Conservation (phyloP, 2,329 filamentous ascomycete species). For the Neopestalotiopsis rosae region DNA sequence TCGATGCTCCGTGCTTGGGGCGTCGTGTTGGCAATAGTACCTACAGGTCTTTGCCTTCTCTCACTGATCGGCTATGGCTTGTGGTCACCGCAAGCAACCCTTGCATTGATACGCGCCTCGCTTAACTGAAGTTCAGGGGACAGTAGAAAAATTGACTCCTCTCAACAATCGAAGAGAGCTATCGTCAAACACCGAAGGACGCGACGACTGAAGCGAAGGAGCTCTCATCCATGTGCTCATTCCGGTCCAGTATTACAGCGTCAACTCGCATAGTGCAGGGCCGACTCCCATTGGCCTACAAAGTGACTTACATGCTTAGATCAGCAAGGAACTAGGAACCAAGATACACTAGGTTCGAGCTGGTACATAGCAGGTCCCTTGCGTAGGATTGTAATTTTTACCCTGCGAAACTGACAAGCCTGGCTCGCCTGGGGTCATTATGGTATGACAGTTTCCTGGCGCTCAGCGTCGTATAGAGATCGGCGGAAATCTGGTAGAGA, state of each 20-base stretch:
- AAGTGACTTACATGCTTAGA: neutral
- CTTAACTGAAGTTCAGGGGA: neutral
- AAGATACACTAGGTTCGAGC: neutral
- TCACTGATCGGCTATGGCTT: neutral
- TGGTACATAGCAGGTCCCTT: neutral
- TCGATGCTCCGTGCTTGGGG: neutral
- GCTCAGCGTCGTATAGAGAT: slow-evolving; percentile 8
- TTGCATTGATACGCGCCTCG: neutral
- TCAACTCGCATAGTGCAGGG: neutral
- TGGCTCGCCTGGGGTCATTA: neutral
- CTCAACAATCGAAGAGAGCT: neutral
- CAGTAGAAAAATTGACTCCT: neutral
- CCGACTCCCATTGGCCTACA: neutral
- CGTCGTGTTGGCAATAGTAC: neutral
- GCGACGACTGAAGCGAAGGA: neutral
- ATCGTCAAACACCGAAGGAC: neutral
- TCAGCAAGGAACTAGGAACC: neutral
- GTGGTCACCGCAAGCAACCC: neutral
- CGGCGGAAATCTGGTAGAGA: slow-evolving; percentile 6
- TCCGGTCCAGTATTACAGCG: neutral
- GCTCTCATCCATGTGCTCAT: neutral
- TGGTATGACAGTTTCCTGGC: neutral
- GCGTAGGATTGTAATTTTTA: neutral
- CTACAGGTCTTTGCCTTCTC: neutral
- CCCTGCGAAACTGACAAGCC: too few species aligned